A percentile compares a stretch with the other conserved stretches of the same genome.
Conservation (phyloP, 164 flowering plant genomes). For the Stephania yunnanensis region DNA sequence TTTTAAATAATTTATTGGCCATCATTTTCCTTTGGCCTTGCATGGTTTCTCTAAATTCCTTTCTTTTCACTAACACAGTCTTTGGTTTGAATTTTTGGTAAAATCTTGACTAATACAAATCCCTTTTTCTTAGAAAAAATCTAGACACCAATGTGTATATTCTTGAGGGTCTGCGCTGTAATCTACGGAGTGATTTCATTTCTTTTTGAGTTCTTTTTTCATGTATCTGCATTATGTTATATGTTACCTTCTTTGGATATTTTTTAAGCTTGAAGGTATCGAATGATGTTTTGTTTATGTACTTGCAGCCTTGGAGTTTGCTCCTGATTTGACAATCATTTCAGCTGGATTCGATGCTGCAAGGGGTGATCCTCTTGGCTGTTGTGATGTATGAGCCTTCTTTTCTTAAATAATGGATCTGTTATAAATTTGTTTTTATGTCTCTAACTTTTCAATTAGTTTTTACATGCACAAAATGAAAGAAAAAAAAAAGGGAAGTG, state of each 20-base stretch:
- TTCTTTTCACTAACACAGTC: no score
- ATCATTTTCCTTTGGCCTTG: no score
- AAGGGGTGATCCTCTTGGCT: conserved; percentile 94
- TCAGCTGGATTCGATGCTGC: conserved; percentile 99
- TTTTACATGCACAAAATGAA: no score
- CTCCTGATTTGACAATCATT: conserved; percentile 88
- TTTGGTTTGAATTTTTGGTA: no score
- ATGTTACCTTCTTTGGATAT: neutral
- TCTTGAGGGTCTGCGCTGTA: neutral
- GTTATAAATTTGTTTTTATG: neutral
- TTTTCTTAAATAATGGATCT: neutral
- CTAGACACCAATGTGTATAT: neutral
- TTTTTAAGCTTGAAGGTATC: neutral
- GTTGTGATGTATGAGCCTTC: conserved; percentile 75
- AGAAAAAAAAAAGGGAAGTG: no score
- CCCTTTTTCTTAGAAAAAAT: no score
- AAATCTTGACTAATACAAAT: no score
- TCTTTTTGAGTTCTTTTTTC: neutral
- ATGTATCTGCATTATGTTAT: neutral
- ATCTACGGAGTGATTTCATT: neutral
- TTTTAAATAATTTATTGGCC: no score
- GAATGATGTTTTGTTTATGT: neutral
- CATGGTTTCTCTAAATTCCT: no score
- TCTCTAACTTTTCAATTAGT: neutral
- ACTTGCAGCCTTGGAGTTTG: conserved; percentile 69